Conservation (phyloP, 2,329 filamentous ascomycete species). For the Pseudohalonectria lignicola region DNA sequence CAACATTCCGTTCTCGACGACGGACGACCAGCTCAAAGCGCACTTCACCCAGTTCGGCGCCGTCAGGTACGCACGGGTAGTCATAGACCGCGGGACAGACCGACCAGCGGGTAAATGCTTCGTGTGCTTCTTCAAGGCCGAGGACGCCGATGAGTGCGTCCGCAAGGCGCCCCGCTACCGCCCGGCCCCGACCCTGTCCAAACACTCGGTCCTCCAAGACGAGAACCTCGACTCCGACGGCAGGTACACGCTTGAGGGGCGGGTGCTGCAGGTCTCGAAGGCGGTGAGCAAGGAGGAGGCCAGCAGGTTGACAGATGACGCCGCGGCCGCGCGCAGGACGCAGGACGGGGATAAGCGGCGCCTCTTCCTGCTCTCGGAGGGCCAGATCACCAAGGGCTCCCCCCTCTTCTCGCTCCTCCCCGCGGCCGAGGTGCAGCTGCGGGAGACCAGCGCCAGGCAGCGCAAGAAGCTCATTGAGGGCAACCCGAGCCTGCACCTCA, state of each 20-base stretch:
- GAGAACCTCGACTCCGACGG: conserved; percentile 72
- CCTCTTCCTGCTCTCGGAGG: conserved; percentile 80
- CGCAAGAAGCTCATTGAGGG: conserved; percentile 82
- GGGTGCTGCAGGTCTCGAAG: conserved; percentile 71
- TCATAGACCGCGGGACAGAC: conserved; percentile 76
- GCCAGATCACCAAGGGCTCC: conserved; percentile 67
- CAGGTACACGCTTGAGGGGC: conserved; percentile 81
- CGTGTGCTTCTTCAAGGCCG: conserved; percentile 75
- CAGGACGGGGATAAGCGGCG: conserved; percentile 80
- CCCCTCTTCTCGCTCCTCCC: conserved; percentile 67
- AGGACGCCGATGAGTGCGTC: conserved; percentile 68
- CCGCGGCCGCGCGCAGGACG: conserved; percentile 50
- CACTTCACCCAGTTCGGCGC: conserved; percentile 84
- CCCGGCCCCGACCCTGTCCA: conserved; percentile 35
- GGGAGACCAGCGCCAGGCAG: conserved; percentile 77
- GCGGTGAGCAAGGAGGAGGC: conserved; percentile 82
- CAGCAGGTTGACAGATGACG: conserved; percentile 59
- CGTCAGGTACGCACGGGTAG: conserved; percentile 84
- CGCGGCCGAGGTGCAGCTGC: conserved; percentile 72
- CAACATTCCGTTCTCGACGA: conserved; percentile 82
- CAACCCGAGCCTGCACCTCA: conserved; percentile 83
- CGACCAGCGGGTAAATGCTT: conserved; percentile 88
- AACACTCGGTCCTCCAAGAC: conserved; percentile 80
- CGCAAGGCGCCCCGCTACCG: conserved; percentile 57
- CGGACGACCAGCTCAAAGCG: conserved; percentile 69